These are phyloP conservation scores for Claviceps africana DNA, from an alignment of 2,329 filamentous ascomycete species.

Conservation along the genomic window DNA sequence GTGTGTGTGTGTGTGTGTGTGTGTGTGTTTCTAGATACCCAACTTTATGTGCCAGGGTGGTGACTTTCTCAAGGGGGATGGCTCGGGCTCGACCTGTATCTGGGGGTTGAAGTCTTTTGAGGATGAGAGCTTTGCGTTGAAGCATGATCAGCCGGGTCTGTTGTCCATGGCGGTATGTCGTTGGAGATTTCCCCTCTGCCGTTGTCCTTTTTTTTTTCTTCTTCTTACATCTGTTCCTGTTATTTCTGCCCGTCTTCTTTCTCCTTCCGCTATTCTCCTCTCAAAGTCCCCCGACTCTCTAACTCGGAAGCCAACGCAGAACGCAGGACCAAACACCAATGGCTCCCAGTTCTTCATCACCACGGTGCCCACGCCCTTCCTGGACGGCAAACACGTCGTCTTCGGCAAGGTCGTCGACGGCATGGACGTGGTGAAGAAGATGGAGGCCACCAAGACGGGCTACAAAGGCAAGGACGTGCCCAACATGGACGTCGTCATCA, in stretches of 20 bases:
- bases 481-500: constrained; percentile 68
- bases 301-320: constrained; percentile 36
- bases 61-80: constrained; percentile 88
- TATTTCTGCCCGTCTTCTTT: background rate
- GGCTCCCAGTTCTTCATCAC: constrained; percentile 98
- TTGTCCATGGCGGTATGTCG: constrained; percentile 79
- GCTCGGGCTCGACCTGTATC: constrained; percentile 76
- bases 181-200: background rate
- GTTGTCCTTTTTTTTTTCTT: no score
- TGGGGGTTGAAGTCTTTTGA: constrained; percentile 74
- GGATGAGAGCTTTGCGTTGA: constrained; percentile 77
- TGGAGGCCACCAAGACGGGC: constrained; percentile 79
- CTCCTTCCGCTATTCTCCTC: background rate
- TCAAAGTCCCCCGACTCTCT: background rate
- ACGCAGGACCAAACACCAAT: constrained; percentile 83
- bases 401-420: constrained; percentile 85
- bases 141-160: constrained; percentile 66
- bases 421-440: constrained; percentile 81
- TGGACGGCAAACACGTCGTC: constrained; percentile 89
- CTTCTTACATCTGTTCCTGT: background rate
- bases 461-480: constrained; percentile 63
- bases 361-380: constrained; percentile 69
- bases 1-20: no score
- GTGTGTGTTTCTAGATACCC: constrained; percentile 49
- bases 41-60: constrained; percentile 97